Conservation (phyloP, 495 filamentous ascomycete genomes). For the Hyaloscypha finlandica region DNA sequence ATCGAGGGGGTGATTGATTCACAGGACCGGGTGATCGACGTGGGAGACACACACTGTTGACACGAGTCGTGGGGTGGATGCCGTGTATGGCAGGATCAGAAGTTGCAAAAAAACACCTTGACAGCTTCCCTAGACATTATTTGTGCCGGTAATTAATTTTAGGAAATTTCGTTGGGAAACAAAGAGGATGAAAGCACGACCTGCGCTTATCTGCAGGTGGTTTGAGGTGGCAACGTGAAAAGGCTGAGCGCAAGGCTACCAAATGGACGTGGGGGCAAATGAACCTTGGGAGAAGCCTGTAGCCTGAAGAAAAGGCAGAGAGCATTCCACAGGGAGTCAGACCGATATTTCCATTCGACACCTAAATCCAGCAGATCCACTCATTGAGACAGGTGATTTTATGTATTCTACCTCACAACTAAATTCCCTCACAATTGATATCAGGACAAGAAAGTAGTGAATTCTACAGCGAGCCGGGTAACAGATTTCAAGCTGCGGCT, state of each 20-base stretch:
- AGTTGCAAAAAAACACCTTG: not conserved
- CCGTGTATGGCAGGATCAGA: conserved; percentile 2
- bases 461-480: no score
- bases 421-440: no score
- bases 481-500: no score
- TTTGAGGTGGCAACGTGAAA: no score
- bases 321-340: no score
- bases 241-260: no score
- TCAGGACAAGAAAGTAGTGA: no score
- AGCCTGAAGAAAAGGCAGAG: no score
- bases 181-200: not conserved
- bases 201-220: no score
- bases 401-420: not conserved
- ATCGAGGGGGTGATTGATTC: not conserved
- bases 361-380: not conserved
- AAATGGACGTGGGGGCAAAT: no score
- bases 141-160: conserved; percentile 3
- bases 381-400: not conserved
- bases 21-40: not conserved
- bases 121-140: conserved; percentile 11
- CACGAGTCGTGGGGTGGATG: not conserved
- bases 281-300: no score
- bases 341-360: no score
- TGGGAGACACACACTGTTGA: not conserved
- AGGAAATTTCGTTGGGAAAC: not conserved